These are phyloP conservation scores for Rhodomyrtus psidioides DNA, from an alignment of 441 rosid genomes.

Conservation along the genomic window DNA sequence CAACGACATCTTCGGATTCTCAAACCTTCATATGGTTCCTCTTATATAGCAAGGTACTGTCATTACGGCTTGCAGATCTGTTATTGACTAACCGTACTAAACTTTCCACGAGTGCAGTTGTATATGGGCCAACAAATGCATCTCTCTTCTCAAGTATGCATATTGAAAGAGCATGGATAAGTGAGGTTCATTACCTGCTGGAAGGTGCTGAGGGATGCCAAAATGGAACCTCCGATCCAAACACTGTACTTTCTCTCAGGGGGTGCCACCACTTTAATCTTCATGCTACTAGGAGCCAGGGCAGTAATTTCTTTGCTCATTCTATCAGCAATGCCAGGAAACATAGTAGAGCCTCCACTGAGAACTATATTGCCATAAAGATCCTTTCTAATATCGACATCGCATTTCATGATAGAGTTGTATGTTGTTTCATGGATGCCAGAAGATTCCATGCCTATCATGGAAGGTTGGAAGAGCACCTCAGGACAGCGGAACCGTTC, in stretches of 20 bases:
- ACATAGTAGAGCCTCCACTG: conserved; percentile 61
- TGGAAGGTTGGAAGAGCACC: conserved; percentile 70
- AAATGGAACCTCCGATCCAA: conserved; percentile 59
- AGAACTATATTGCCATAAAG: conserved; percentile 48
- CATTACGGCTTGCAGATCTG: not conserved
- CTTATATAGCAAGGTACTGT: not conserved
- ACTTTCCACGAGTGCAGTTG: not conserved
- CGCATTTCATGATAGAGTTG: conserved; percentile 73
- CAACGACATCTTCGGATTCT: not conserved
- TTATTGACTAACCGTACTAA: not conserved
- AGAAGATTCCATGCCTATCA: conserved; percentile 65
- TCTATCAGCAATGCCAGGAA: conserved; percentile 52
- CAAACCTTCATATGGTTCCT: not conserved
- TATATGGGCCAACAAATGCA: not conserved
- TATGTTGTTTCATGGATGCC: conserved; percentile 67
- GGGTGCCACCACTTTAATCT: conserved; percentile 50
- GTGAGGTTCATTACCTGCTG: conserved; percentile 32
- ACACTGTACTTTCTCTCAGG: conserved; percentile 62
- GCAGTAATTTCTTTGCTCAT: conserved; percentile 64
- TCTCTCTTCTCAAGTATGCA: not conserved
- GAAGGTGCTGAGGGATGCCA: conserved; percentile 48
- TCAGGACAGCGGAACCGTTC: conserved; percentile 77
- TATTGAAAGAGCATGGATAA: not conserved
- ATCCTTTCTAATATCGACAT: conserved; percentile 57
- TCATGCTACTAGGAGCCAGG: conserved; percentile 55